Conservation (phyloP, 73 alveolate species). For the Paramecium pentaurelia region DNA sequence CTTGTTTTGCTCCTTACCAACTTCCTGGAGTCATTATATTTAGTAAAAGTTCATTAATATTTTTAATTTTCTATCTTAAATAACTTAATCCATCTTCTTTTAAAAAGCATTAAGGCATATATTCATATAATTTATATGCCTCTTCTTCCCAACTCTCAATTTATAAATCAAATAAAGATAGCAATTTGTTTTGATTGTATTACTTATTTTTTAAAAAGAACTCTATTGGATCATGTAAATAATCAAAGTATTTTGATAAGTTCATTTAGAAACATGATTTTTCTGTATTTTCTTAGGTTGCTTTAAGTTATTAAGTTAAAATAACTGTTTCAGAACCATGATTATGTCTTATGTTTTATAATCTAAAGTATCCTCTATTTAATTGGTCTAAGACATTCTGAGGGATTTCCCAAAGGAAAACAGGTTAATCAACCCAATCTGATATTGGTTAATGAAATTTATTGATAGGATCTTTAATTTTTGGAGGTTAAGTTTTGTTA, state of each 20-base stretch:
- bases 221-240: neutral
- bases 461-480: neutral
- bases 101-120: neutral
- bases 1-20: neutral
- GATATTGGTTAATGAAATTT: neutral
- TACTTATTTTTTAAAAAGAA: neutral
- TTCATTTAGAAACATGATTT: neutral
- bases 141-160: neutral
- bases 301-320: neutral
- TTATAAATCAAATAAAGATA: neutral
- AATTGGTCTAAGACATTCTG: neutral
- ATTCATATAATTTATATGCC: neutral
- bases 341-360: neutral
- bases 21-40: neutral
- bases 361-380: conserved; percentile 5
- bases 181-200: neutral
- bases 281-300: neutral
- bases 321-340: neutral
- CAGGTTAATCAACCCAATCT: neutral
- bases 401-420: neutral
- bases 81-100: neutral
- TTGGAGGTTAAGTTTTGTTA: neutral
- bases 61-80: neutral
- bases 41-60: neutral
- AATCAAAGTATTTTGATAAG: neutral